These are phyloP conservation scores for Penicillium verhagenii DNA, from an alignment of 495 filamentous ascomycete genomes.

Conservation along the genomic window DNA sequence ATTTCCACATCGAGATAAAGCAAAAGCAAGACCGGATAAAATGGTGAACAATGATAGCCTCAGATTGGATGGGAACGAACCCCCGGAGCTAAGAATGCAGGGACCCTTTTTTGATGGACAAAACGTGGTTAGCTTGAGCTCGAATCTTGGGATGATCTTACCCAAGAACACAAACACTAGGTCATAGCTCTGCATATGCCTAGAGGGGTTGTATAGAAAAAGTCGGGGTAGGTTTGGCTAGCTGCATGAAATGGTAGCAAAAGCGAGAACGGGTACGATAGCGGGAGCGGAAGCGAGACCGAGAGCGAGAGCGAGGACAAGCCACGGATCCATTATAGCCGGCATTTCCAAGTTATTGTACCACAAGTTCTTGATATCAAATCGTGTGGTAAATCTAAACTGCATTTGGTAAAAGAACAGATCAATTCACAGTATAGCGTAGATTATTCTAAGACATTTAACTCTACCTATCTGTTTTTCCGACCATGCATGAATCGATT, in stretches of 20 bases:
- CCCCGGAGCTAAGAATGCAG: not conserved
- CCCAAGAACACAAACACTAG: not conserved
- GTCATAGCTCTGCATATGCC: not conserved
- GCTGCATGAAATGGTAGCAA: not conserved
- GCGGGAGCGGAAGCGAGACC: not conserved
- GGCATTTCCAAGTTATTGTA: not conserved
- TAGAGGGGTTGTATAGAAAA: not conserved
- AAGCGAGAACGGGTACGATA: not conserved
- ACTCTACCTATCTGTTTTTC: not conserved
- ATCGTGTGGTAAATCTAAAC: not conserved
- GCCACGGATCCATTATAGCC: constrained; percentile 37
- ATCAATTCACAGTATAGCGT: too few species aligned
- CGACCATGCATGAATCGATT: not conserved
- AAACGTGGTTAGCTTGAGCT: not conserved
- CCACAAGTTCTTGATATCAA: too few species aligned
- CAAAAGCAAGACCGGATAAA: not conserved
- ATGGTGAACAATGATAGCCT: not conserved
- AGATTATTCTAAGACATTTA: not conserved
- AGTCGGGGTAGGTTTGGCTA: not conserved
- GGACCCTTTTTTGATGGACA: not conserved
- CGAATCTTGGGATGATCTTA: not conserved
- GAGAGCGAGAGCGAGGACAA: not conserved
- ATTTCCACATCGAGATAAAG: not conserved
- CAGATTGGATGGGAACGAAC: not conserved
- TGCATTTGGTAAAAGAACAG: too few species aligned